phyloP scores from a whole-genome alignment of 2,329 filamentous ascomycete species.

The Talaromyces rugulosus region DNA sequence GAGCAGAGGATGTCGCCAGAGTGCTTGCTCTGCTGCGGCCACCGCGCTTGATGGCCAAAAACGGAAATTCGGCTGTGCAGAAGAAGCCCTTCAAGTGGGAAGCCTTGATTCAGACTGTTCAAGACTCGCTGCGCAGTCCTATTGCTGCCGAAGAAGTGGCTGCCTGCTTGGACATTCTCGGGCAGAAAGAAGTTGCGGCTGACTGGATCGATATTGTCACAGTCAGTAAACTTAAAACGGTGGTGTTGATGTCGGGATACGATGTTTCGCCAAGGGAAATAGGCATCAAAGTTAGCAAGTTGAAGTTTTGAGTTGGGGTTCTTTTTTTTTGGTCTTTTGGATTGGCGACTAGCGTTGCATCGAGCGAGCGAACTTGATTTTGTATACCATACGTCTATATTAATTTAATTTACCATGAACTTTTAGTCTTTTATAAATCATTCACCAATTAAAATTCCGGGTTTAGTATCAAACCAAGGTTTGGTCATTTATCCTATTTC shows the following conservation, averaged over 20 bases:
- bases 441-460: no score
- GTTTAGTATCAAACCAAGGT: not conserved
- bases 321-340: not conserved
- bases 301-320: constrained; percentile 5
- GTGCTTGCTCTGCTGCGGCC: constrained; percentile 61
- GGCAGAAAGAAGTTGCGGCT: constrained; percentile 43
- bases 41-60: constrained; percentile 25
- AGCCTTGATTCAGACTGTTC: constrained; percentile 60
- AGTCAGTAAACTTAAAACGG: constrained; percentile 41
- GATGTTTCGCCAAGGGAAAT: constrained; percentile 35
- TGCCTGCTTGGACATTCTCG: constrained; percentile 45
- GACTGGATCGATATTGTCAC: constrained; percentile 48
- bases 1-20: constrained; percentile 63
- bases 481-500: not conserved
- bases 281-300: constrained; percentile 23
- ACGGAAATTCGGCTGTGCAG: constrained; percentile 35
- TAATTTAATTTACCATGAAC: not conserved
- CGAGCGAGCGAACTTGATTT: not conserved
- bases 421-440: no score
- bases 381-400: not conserved
- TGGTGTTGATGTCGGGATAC: constrained; percentile 42
- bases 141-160: constrained; percentile 48
- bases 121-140: constrained; percentile 58
- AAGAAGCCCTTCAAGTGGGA: constrained; percentile 64
- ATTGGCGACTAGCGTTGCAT: not conserved